Evolutionary conservation across 1,139 yeast genomes (phyloP).

Genomic region (Saccharomyces uvarum): DNA sequence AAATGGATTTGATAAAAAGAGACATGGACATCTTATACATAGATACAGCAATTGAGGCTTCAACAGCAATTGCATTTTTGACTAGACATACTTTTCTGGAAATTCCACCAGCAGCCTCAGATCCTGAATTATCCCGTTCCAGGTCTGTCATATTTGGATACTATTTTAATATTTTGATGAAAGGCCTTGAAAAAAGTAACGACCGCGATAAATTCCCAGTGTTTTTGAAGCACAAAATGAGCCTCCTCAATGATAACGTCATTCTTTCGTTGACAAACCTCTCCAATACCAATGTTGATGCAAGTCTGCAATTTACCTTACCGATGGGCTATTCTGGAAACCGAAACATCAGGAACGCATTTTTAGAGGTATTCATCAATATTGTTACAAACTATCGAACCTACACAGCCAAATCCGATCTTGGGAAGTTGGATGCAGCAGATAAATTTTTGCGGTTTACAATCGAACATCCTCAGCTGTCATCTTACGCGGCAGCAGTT

Average conservation of each 20-base stretch:
- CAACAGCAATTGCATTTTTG: constrained; percentile 49
- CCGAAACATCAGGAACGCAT: constrained; percentile 56
- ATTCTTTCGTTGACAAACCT: constrained; percentile 61
- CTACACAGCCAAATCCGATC: constrained; percentile 23
- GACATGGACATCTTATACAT: constrained; percentile 51
- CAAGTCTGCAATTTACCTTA: constrained; percentile 68
- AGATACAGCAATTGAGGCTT: constrained; percentile 62
- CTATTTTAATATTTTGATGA: constrained; percentile 62
- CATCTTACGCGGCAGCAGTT: constrained; percentile 35
- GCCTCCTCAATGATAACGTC: constrained; percentile 55
- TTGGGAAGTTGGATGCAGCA: constrained; percentile 31
- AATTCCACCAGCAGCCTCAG: constrained; percentile 53
- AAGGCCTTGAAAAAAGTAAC: constrained; percentile 57
- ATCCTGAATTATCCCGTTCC: constrained; percentile 48
- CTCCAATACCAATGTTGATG: constrained; percentile 64
- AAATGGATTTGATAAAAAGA: constrained; percentile 27
- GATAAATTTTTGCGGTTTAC: constrained; percentile 20
- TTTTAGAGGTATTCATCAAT: constrained; percentile 68
- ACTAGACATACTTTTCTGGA: constrained; percentile 53
- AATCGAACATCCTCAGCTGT: constrained; percentile 28
- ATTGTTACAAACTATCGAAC: constrained; percentile 43
- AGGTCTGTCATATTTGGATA: constrained; percentile 62
- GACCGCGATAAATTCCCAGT: constrained; percentile 32
- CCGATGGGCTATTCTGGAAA: constrained; percentile 75
- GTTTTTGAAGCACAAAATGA: constrained; percentile 45